Evolutionary conservation across 2,329 filamentous ascomycete genomes (phyloP).

Genomic region (Neonectria punicea): DNA sequence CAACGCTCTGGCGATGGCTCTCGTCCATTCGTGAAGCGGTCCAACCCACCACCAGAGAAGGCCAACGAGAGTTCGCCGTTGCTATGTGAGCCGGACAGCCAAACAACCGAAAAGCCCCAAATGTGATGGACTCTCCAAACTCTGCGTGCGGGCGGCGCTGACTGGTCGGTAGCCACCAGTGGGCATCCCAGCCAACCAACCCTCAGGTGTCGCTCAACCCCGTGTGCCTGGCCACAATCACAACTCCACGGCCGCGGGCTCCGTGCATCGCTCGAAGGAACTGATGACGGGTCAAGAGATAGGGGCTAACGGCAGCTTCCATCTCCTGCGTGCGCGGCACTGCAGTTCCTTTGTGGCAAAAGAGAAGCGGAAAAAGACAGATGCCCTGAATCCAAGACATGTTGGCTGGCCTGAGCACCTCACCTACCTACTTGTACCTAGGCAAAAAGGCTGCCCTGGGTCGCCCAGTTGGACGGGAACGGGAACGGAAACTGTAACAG

Average conservation of each 20-base stretch:
- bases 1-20: not conserved
- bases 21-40: conserved; percentile 12
- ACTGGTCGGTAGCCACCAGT: conserved; percentile 7
- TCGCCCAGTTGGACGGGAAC: conserved; percentile 8
- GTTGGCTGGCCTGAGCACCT: conserved; percentile 8
- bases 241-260: conserved; percentile 4
- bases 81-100: conserved; percentile 14
- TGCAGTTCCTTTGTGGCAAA: not conserved
- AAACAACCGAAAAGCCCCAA: conserved; percentile 2
- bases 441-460: conserved; percentile 3
- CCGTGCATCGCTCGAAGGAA: not conserved
- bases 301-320: not conserved
- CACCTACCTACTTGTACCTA: not conserved
- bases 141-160: conserved; percentile 11
- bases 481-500: conserved; percentile 18
- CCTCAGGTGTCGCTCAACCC: conserved; percentile 36
- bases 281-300: not conserved
- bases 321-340: not conserved
- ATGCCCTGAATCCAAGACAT: conserved; percentile 21
- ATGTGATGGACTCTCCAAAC: conserved; percentile 1
- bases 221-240: conserved; percentile 20
- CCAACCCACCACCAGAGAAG: conserved; percentile 14
- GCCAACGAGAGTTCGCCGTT: conserved; percentile 18
- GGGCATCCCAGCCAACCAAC: conserved; percentile 28
- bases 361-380: not conserved